Evolutionary conservation across 192 early-diverging fungal species (phyloP), one percentile per base, ranked within the genome.

Genomic region (Linnemannia hyalina): DNA sequence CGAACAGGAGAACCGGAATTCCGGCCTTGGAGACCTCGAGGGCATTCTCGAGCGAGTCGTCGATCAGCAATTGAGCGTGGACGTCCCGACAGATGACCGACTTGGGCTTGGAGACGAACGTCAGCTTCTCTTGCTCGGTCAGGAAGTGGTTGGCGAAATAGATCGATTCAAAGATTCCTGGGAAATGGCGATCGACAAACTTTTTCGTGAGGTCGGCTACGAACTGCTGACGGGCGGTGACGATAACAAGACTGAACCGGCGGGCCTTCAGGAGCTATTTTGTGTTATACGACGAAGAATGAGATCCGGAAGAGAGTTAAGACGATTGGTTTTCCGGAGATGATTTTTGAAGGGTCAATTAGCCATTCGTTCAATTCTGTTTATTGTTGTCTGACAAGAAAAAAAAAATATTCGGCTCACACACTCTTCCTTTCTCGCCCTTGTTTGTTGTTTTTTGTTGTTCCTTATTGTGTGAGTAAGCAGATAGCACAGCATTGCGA

Each of bases 101-200:
- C 72, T 93, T 93, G 47, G 90, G 85, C 73, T 92, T 92, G 26
- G 89, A 90, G 29, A 91, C 87, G 74, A 90, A 91, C 20, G 89
- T 87, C 6, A 88, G 54, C 52, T 89, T 89, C 73, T 93, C 93
- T 47, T 88, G 82, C 68, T 90, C 85, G 2, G 93, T 88, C 55
- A 93, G 70, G 57, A 78, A 88, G 57, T 90, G 88, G 68, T 93
- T 93, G 38, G 91, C 91, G 80, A 93, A 93, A 73, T 93, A 92
- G 42, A 93, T 92, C n/a, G 90, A 90, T 68, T 91, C 92, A 81
- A 93, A 92, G 47, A 93, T 90, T 70, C 91, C 92, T 35, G 92
- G 92, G 76, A 88, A 93, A 38, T 93, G 88, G 23, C 80, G 82
- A 60, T 92, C 88, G 32, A 93, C 89, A 82, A 93, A 93, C 55